phyloP scores from a whole-genome alignment of 345 rosid genomes.

The Punica granatum region DNA sequence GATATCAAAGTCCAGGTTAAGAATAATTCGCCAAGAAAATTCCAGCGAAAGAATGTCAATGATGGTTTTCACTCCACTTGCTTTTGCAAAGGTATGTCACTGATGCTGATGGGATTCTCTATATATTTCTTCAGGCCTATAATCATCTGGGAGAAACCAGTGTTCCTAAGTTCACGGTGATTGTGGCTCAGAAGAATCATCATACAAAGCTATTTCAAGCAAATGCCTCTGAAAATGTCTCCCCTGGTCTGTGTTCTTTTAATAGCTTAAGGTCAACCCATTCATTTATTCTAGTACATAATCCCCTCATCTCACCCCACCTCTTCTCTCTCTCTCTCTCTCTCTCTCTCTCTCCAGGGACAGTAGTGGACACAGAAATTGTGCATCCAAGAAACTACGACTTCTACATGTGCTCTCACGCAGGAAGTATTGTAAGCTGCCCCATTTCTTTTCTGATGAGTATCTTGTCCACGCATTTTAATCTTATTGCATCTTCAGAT shows the following conservation, averaged over 20 bases:
- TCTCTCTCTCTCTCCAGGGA: constrained; percentile 54
- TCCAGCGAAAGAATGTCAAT: too few relatives aligned
- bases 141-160: constrained; percentile 49
- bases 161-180: constrained; percentile 65
- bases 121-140: constrained; percentile 54
- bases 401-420: constrained; percentile 89
- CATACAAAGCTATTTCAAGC: constrained; percentile 77
- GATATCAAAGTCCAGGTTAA: not conserved
- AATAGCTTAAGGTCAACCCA: not conserved
- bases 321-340: too few relatives aligned
- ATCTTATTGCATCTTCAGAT: not conserved
- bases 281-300: constrained; percentile 8
- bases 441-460: not conserved
- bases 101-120: not conserved
- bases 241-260: constrained; percentile 49
- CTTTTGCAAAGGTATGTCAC: not conserved
- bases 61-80: not conserved
- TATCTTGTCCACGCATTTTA: not conserved
- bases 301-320: constrained; percentile 5
- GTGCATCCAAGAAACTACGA: constrained; percentile 82
- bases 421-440: constrained; percentile 57
- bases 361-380: constrained; percentile 73
- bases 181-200: constrained; percentile 89
- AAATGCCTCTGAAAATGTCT: constrained; percentile 61
- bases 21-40: not conserved